Evolutionary conservation across 495 filamentous ascomycete genomes (phyloP), one percentile per base, ranked within the genome.

Genomic region (Rhypophila decipiens): DNA sequence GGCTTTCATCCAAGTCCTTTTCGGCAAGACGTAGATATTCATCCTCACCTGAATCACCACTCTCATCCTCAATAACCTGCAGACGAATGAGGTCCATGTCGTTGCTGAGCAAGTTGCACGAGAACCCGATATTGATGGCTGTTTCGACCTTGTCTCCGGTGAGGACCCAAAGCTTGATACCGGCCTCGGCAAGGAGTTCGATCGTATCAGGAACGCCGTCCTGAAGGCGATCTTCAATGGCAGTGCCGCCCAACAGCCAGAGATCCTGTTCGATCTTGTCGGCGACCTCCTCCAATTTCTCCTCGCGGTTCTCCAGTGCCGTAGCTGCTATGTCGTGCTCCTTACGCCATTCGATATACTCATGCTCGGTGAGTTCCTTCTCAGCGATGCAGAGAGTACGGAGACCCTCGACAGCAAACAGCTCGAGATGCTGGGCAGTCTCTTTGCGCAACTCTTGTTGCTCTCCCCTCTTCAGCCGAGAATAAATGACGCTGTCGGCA

Each of bases 101-200:
- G 65, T 96, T 99, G 68, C 90, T 86, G 36, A 99, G 77, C 29
- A 99, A 78, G 50, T 99, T 99, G 75, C 94, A 97, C 11, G 94
- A 97, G 68, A 97, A 99, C 18, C 94, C 94, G 64, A 99, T 99
- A 67, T 99, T 99, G 78, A 99, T 97, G 35, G 94, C 94, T 39
- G 94, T 99, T 67, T 97, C 94, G 39, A 97, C 91, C 68, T 96
- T 99, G 72, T 99, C 94, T 46, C 94, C 94, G 24, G 94, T 99
- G 38, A 99, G 71, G 47, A 99, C 94, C 94, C 94, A 99, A n/a
- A 99, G 79, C 62, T 99, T 99, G 68, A 99, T 96, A 50, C 94
- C 94, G 41, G 94, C 94, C 48, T 89, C 83, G 33, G 85, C 91
- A 44, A 99, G 82, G 40, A 99, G 69, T 46, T 86, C 87, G 54